Evolutionary conservation across 768 basidiomycete species (phyloP), one percentile per base, ranked within the genome.

Genomic region (Tremella fuciformis): DNA sequence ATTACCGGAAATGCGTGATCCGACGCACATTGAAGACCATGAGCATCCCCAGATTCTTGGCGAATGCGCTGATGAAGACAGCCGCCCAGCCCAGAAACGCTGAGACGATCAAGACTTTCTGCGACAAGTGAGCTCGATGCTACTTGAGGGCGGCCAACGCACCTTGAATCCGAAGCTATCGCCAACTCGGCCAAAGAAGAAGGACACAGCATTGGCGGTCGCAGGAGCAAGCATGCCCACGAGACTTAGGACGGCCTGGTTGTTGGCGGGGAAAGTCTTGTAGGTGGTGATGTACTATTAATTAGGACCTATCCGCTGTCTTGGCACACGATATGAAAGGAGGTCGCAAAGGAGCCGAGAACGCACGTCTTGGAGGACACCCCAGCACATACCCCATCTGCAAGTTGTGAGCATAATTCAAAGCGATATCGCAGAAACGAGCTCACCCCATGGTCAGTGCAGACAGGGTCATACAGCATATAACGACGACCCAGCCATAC

Each of bases 91-190:
- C 25, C 22, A 64, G 18, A 6, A 50, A 29, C 0, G 60, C 56
- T 21, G 63, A 62, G 6, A 53, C 15, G 44, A 53, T 63, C 29
- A 70, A 51, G 18, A 66, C 59, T 41, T 47, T 37, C 67, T 69
- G 50, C 2, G 16, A 21, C 13, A 22, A 8, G 29, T 46, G 6
- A 48, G 46, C 15, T 18, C 40, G 39, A 8, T 6, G 22, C 34
- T 19, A 2, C 2, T 2, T 19, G 8, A 29, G 50, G 39, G 26
- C 13, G n/a, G 9, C 6, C 9, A 18, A 51, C 59, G 40, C 25
- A 66, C 64, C 55, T 66, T 66, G 59, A 63, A 66, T 3, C 67
- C 67, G 42, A 60, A 66, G 13, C 67, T 55, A 56, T 69, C 67
- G 25, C 64, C 67, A 40, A 66, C 44, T 19, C 67, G 53, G 3